Conservation (phyloP, 495 filamentous ascomycete genomes). For the Penicillium silybi region DNA sequence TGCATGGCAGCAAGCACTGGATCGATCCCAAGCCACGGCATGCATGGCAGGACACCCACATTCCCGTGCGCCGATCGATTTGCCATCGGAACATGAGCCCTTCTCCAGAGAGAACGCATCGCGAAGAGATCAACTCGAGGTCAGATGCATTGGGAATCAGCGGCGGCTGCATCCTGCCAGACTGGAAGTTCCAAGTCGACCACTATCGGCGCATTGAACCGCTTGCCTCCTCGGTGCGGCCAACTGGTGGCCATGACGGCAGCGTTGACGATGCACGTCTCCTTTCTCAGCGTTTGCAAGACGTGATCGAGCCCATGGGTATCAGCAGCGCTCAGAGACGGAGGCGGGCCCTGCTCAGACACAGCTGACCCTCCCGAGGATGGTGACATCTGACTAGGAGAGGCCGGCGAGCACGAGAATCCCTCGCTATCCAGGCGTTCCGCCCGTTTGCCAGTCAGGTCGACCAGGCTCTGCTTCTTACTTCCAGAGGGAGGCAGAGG, state of each 20-base stretch:
- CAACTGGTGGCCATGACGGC: slow-evolving; percentile 66
- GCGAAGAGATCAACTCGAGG: background rate
- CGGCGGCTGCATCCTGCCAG: slow-evolving; percentile 24
- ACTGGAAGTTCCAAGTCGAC: slow-evolving; percentile 72
- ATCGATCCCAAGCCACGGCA: slow-evolving; percentile 23
- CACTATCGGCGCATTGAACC: slow-evolving; percentile 70
- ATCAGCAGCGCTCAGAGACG: slow-evolving; percentile 6
- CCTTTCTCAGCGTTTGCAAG: slow-evolving; percentile 48
- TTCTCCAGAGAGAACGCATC: slow-evolving; percentile 3
- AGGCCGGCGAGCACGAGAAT: slow-evolving; percentile 10
- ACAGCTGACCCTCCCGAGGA: slow-evolving; percentile 6
- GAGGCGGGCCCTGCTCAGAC: slow-evolving; percentile 3
- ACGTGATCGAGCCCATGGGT: slow-evolving; percentile 14
- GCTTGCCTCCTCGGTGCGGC: slow-evolving; percentile 56
- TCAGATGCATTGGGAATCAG: slow-evolving; percentile 14
- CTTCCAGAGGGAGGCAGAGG: slow-evolving; percentile 39
- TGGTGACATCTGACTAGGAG: slow-evolving; percentile 4
- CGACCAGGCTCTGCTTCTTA: slow-evolving; percentile 57
- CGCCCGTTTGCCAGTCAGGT: slow-evolving; percentile 49
- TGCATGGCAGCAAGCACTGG: slow-evolving; percentile 10
- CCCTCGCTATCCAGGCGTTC: slow-evolving; percentile 40
- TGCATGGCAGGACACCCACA: slow-evolving; percentile 5
- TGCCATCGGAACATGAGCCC: background rate
- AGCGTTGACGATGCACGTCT: slow-evolving; percentile 77
- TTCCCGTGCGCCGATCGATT: slow-evolving; percentile 6